Evolutionary conservation across 176 grass and related monocot species (phyloP), one percentile per base, ranked within the genome.

Genomic region (Oryza nivara): DNA sequence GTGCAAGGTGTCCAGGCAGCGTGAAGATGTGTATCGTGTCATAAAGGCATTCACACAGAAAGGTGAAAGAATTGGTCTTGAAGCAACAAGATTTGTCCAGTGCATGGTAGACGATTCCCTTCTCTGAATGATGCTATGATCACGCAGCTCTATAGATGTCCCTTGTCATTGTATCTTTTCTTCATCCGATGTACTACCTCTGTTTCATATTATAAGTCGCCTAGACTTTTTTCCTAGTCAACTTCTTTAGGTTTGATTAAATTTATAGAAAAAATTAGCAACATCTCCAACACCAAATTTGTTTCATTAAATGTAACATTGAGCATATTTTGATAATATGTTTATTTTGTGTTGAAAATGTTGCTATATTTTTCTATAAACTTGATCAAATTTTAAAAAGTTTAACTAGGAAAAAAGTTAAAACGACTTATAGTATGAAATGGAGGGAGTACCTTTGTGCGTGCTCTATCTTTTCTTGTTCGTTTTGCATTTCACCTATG

Each of bases 1-100:
- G 60, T 95, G 91, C 93, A 93, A 93, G 91, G 83, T 98, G 83
- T 93, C 73, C 88, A 98, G 93, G 90, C 92, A 98, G 71, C 93
- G 89, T 58, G 91, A 98, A 64, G 96, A 98, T 92, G 93, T 94
- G 74, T 98, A 98, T 86, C 88, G 61, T 48, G 91, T 94, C 52
- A 72, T 95, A 41, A 98, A 98, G 88, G 93, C 83, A 41, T 95
- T 95, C 58, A 23, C 66, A 17, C 85, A 83, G 87, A 98, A 83
- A 87, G 96, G 83, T 8, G 89, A 93, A 83, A 83, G 74, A 80
- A 87, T 95, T 83, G 72, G 82, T 58, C 88, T 78, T 81, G 96
- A 95, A 85, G 91, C 89, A 78, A 92, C 89, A 73, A 80, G 89
- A 90, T 94, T 90, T 83, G 79, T 85, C 49, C 91, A 95, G 14